Conservation (phyloP, 2,329 filamentous ascomycete genomes). For the Botrytis aclada region DNA sequence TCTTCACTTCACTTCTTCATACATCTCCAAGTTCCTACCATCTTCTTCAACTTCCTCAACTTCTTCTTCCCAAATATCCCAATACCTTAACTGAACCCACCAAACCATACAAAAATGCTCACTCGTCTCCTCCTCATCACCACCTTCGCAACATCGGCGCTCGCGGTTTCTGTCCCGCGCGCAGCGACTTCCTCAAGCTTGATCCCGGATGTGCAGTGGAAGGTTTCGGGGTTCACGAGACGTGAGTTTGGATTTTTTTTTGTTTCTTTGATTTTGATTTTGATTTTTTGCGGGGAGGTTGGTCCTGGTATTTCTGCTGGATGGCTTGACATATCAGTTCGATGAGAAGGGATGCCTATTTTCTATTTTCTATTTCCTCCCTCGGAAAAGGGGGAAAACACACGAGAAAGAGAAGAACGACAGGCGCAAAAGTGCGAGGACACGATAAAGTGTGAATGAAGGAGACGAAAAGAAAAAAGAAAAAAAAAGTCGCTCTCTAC, state of each 20-base stretch:
- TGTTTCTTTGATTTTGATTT: no score
- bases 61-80: no score
- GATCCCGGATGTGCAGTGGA: slow-evolving; percentile 17
- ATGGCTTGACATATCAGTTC: no score
- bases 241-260: slow-evolving; percentile 7
- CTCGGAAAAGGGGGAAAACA: not conserved
- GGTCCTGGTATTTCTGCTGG: not conserved
- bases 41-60: no score
- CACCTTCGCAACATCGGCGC: not conserved
- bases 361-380: no score
- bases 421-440: no score
- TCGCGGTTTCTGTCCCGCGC: slow-evolving; percentile 9
- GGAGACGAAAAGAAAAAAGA: not conserved
- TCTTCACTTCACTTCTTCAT: no score
- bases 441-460: not conserved
- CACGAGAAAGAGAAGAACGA: not conserved
- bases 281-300: no score
- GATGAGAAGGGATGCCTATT: no score
- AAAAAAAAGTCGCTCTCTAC: not conserved
- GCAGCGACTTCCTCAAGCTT: not conserved
- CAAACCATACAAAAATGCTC: slow-evolving; percentile 2
- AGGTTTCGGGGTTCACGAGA: slow-evolving; percentile 20
- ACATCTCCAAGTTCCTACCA: no score
- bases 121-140: slow-evolving; percentile 10
- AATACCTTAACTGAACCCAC: not conserved